Base-by-base conservation (phyloP, 352 stramenopile genomes). In the Globisporangium canariense region DNA sequence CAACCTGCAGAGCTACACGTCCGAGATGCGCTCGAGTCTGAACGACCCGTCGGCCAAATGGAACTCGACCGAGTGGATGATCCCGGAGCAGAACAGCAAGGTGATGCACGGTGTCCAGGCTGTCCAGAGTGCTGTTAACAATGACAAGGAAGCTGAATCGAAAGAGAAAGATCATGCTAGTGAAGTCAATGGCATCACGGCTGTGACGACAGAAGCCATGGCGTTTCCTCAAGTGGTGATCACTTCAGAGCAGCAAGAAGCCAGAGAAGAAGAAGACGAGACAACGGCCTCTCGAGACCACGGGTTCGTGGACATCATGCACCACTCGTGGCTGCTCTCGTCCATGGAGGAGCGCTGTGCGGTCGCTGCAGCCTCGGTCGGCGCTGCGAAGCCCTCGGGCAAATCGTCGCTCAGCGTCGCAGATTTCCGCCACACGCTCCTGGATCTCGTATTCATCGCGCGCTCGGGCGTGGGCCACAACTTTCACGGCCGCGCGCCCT, bases 221-320 rank as follows among this genome's bases (percentile, higher is more conserved):
- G 30, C 25, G 9, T 20, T 53, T 2, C 25, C 43, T 30, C 8
- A n/a, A 25, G 57, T 47, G 20, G n/a, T 14, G 14, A 8, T 52
- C 22, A 20, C 57, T 5, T 16, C 57, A 43, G 28, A 53, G 2
- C 9, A 20, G 13, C 38, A 43, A 11, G 38, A 61, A 13, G n/a
- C 32, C 8, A 22, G 18, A 56, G 57, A 67, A 0, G 55, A 67
- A 0, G 47, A 53, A 0, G 46, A 67, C 0, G 49, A 57, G 3
- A 55, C 13, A 6, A 56, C 61, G 11, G 32, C 14, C 9, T 16
- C 41, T 20, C 68, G 70, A 2, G 61, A 73, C 2, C 71, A 77
- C 60, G 71, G 73, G 3, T 89, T 90, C 57, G 81, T 92, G n/a
- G 75, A 92, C 63, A 73, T 90, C 30, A 91, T 93, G 83, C 66